Conservation (phyloP, 2,329 filamentous ascomycete genomes). For the Bisporella sp. region DNA sequence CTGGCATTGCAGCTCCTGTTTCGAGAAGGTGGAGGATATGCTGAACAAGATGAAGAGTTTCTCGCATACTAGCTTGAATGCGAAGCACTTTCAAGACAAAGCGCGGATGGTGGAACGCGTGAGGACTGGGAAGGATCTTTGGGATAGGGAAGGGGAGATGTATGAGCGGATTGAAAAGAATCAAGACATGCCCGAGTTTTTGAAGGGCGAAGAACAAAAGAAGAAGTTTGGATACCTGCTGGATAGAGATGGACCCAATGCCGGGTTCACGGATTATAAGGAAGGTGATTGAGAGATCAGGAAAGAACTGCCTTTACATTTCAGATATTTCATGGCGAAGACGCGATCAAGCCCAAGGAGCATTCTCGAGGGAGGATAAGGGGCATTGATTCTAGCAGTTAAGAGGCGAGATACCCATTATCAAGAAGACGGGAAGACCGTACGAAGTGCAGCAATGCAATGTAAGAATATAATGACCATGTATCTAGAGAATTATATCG, state of each 20-base stretch:
- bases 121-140: constrained; percentile 36
- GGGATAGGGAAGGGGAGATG: constrained; percentile 28
- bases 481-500: no score
- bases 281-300: constrained; percentile 1
- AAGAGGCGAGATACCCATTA: no score
- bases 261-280: constrained; percentile 17
- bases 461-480: no score
- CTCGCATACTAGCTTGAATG: constrained; percentile 33
- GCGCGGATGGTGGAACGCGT: constrained; percentile 35
- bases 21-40: constrained; percentile 34
- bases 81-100: constrained; percentile 32
- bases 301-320: not conserved
- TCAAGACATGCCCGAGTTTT: constrained; percentile 34
- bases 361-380: no score
- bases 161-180: constrained; percentile 34
- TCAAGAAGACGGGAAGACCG: no score
- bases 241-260: constrained; percentile 17
- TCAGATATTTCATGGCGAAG: no score
- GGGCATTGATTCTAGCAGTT: no score
- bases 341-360: no score
- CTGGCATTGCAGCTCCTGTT: constrained; percentile 42
- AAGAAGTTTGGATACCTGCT: constrained; percentile 18
- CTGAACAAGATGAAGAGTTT: constrained; percentile 36
- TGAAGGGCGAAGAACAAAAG: constrained; percentile 23
- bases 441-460: no score